Evolutionary conservation across 805 yeast genomes (phyloP).

Genomic region (Jamesozyma piceae): DNA sequence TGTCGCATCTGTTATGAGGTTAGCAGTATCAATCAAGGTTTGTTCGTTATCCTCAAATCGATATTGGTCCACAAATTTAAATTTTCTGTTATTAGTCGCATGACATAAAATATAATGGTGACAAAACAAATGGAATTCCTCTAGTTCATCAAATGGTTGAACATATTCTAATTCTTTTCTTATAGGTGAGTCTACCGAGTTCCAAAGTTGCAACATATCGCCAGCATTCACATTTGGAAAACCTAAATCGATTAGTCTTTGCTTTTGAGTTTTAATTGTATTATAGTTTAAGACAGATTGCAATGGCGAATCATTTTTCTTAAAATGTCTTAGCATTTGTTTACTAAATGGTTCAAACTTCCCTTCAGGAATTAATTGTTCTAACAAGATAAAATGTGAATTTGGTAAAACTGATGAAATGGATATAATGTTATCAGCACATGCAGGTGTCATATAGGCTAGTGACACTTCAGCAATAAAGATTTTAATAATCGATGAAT

Average conservation of each 20-base stretch:
- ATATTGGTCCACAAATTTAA: constrained; percentile 6
- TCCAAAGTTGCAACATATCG: constrained; percentile 56
- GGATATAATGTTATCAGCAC: constrained; percentile 53
- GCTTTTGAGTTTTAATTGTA: constrained; percentile 38
- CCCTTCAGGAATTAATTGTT: constrained; percentile 64
- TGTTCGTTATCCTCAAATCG: constrained; percentile 1
- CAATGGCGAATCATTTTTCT: constrained; percentile 55
- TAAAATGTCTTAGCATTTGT: constrained; percentile 67
- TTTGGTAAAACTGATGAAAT: constrained; percentile 37
- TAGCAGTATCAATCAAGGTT: neutral
- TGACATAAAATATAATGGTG: constrained; percentile 67
- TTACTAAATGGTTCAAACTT: constrained; percentile 55
- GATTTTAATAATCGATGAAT: constrained; percentile 36
- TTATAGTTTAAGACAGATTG: constrained; percentile 55
- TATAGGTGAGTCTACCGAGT: constrained; percentile 32
- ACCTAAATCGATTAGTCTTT: constrained; percentile 41
- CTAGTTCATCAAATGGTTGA: constrained; percentile 78
- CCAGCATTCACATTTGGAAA: constrained; percentile 41
- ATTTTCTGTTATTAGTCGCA: constrained; percentile 38
- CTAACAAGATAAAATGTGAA: constrained; percentile 57
- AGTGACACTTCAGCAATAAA: constrained; percentile 77
- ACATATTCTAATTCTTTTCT: constrained; percentile 38
- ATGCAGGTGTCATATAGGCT: constrained; percentile 64
- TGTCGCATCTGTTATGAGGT: neutral
- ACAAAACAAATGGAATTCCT: constrained; percentile 65